These are phyloP conservation scores for Cytospora piceicola DNA, from an alignment of 2,329 filamentous ascomycete species.

Conservation along the genomic window DNA sequence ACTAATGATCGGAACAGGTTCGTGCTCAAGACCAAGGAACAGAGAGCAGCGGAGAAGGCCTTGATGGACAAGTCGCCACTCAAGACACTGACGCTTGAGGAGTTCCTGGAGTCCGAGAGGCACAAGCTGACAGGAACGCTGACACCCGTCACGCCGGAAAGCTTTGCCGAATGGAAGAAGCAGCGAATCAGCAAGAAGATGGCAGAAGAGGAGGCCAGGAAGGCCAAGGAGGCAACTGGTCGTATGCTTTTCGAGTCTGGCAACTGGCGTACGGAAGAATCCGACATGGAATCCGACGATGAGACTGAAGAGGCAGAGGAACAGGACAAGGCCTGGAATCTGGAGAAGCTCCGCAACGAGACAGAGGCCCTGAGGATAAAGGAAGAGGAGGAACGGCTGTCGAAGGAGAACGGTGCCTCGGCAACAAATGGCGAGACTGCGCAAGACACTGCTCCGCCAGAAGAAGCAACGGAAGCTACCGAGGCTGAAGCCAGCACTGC, in stretches of 20 bases:
- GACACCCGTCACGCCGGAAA: constrained; percentile 90
- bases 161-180: constrained; percentile 97
- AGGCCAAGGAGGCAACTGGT: constrained; percentile 94
- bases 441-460: constrained; percentile 27
- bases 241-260: constrained; percentile 95
- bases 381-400: constrained; percentile 76
- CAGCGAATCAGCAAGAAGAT: constrained; percentile 93
- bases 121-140: constrained; percentile 91
- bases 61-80: constrained; percentile 94
- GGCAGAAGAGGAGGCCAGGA: constrained; percentile 86
- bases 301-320: constrained; percentile 60
- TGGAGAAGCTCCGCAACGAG: constrained; percentile 81
- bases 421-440: constrained; percentile 29
- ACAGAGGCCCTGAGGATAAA: constrained; percentile 75
- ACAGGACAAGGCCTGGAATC: constrained; percentile 68
- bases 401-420: constrained; percentile 38
- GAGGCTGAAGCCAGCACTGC: constrained; percentile 23
- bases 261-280: constrained; percentile 75
- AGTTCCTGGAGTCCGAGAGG: constrained; percentile 94
- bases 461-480: constrained; percentile 9
- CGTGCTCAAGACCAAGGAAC: constrained; percentile 96
- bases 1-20: constrained; percentile 62
- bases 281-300: constrained; percentile 68
- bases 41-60: constrained; percentile 92
- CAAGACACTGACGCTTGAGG: constrained; percentile 92